Conservation (phyloP, 768 basidiomycete genomes). For the Podaxis sp. region DNA sequence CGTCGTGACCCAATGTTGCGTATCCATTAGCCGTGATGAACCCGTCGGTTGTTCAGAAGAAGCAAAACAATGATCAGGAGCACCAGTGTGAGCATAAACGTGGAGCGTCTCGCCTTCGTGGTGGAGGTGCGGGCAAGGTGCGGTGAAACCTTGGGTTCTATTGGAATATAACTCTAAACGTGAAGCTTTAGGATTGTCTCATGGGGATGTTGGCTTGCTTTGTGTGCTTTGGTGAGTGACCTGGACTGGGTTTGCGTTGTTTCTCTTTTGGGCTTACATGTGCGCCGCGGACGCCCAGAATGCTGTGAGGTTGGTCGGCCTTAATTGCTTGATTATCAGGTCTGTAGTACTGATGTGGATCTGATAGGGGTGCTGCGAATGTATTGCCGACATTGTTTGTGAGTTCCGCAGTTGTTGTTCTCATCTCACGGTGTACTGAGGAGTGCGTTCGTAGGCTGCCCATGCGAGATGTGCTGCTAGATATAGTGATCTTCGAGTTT, state of each 20-base stretch:
- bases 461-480: not conserved
- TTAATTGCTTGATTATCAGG: not conserved
- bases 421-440: not conserved
- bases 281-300: not conserved
- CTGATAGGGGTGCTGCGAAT: not conserved
- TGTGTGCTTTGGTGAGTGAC: not conserved
- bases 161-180: not conserved
- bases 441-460: not conserved
- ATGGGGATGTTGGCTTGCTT: not conserved
- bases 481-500: not conserved
- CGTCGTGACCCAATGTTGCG: not conserved
- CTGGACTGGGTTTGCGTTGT: not conserved
- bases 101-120: not conserved
- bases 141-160: not conserved
- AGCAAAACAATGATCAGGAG: not conserved
- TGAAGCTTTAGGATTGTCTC: not conserved
- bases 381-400: not conserved
- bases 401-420: not conserved
- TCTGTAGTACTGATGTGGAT: not conserved
- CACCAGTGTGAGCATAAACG: not conserved
- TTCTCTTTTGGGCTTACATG: not conserved
- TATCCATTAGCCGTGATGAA: not conserved
- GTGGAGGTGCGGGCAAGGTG: not conserved
- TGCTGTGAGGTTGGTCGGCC: not conserved
- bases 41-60: not conserved